Base-by-base conservation (phyloP, 2,329 filamentous ascomycete species). In the Trichoderma koningiopsis region DNA sequence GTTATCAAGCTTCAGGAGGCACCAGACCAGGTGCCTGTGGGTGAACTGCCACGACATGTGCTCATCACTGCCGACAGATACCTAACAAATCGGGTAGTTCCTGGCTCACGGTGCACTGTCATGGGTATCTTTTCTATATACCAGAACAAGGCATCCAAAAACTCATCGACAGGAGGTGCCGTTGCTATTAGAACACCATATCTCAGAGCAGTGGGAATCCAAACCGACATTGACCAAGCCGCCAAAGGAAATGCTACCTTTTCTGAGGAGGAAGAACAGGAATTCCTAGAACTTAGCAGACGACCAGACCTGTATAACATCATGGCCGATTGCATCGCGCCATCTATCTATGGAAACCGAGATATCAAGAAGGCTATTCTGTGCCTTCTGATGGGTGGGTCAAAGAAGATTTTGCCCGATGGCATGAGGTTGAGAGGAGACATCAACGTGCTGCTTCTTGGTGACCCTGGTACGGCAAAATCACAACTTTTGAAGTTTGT, bases 81-180 rank as follows among this genome's bases (percentile, higher is more conserved):
- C 77, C 84, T 99, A 58, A 96, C 95, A 13, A 99, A 99, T 78
- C 89, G 94, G 63, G 96, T 99, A 3, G 94, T 99, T 4, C 96
- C 96, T 6, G 96, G 96, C 35, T 96, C 95, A 62, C 88, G 95
- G 78, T 99, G 96, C 79, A 97, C 94, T 3, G 87, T 99, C 22
- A 98, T 96, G 88, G 96, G 96, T 24, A 93, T 99, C 40, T 99
- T 97, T 83, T 97, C 95, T 35, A 98, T 98, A 76, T 99, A 97
- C 80, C 93, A 97, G 79, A 92, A 91, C 74, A 98, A 98, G 80
- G 92, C 91, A 52, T 91, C 88, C 53, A 96, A 94, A 80, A 92
- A 91, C 74, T 89, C 88, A 5, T 88, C 86, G 22, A 88, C 87
- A 2, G 90, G 89, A 64, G 91, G 91, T 2, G 96, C 96, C 1